Base-by-base conservation (phyloP, 2,329 filamentous ascomycete species). In the Ophiostoma himal-ulmi region DNA sequence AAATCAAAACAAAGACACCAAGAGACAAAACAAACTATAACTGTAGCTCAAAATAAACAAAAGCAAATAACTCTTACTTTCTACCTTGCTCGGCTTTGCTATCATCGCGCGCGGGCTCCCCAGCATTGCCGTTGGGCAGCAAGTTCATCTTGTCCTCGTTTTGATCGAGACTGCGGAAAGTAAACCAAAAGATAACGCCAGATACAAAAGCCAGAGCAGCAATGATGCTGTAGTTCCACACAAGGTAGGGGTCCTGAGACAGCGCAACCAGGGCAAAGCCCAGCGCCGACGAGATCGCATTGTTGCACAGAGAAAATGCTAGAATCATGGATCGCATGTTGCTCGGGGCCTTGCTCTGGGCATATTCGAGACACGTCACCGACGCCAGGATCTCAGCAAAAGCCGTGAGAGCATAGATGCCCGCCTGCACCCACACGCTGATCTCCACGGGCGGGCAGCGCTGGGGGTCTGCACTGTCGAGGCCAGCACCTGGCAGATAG, bases 311-410 rank as follows among this genome's bases (percentile, higher is more conserved):
- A 10, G 22, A 26, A 13, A 57, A 26, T 14, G 52, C 52, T 8
- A 26, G 52, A 10, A 57, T 22, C 52, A 57, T 57, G 1, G 52
- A 57, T 8, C 52, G n/a, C 52, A 57, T 57, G 8, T 57, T 57
- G 22, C 52, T 57, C 4, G 52, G 52, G n/a, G 52, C 52, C 52
- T 88, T 92, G 77, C 88, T 89, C 81, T 88, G 93, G 44, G 91
- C 91, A 73, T 92, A 92, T 89, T 93, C 91, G 73, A 91, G 86
- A 1, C 88, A 88, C 20, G 84, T 85, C 71, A 85, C 83, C 75
- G 84, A 84, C 73, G 83, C 81, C 74, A 86, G 82, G 69, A 86
- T 83, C 78, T 86, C 84, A 10, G 83, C 81, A 4, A 85, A 76
- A 72, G 83, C 84, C 36, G 83, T 82, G 36, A 86, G 75, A 73